Evolutionary conservation across 2,329 filamentous ascomycete species (phyloP), one percentile per base, ranked within the genome.

Genomic region (Diaporthe ilicicola): DNA sequence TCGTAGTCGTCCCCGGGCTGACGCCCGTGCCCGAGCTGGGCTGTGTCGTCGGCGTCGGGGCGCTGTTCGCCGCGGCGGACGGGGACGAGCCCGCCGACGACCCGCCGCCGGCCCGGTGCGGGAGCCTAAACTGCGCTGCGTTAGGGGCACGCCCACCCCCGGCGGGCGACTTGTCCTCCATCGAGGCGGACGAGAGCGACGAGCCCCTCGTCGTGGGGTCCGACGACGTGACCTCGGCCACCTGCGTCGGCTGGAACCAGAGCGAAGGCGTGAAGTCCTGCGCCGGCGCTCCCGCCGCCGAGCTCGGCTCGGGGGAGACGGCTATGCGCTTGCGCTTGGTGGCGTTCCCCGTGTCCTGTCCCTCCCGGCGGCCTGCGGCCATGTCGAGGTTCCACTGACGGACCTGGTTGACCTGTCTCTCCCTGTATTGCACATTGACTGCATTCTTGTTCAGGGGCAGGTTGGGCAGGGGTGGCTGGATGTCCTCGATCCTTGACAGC

Each of bases 291-390:
- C 10, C 42, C 50, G 39, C 4, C 32, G 4, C 29, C 10, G 51
- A 42, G 9, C 39, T 34, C 19, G 62, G 68, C 2, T 59, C 68
- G 8, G 68, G 64, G 3, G 71, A 70, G 61, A 56, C 7, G 24
- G 65, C 69, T 17, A 72, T 51, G 29, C 71, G 71, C 68, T 53
- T 72, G 34, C 71, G 71, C 64, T 72, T 72, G 62, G 70, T 70
- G 12, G 54, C 50, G 50, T 67, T 70, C 0, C 64, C 55, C 2
- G 13, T 3, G 1, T 55, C 68, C 10, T 67, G 24, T 24, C 42
- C 46, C 5, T 42, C 88, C 2, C 92, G 89, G 88, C 86, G 87
- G 1, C 88, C 89, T 0, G 82, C 84, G 0, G 82, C 84, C 71
- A 78, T 80, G 67, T 84, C 83, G 1, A 85, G 85, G 3, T 83